Evolutionary conservation across 768 basidiomycete species (phyloP).

Genomic region (Neoboletus magnificus): DNA sequence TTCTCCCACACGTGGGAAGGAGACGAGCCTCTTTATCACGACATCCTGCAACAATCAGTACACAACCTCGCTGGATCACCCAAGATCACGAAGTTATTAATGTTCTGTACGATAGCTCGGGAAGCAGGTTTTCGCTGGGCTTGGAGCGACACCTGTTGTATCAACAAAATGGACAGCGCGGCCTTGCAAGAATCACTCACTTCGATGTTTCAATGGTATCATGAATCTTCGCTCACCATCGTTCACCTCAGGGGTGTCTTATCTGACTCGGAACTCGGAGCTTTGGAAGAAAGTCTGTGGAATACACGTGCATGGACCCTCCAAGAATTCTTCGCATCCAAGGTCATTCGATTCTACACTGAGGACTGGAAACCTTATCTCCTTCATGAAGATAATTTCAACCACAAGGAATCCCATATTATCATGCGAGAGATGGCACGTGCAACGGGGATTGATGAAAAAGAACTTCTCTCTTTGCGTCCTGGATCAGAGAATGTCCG

Average conservation of each 20-base stretch:
- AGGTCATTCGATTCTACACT: constrained; percentile 21
- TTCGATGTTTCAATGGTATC: constrained; percentile 31
- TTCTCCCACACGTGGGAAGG: constrained; percentile 24
- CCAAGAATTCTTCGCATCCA: constrained; percentile 25
- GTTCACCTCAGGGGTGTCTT: constrained; percentile 20
- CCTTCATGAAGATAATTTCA: not conserved
- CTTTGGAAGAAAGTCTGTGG: constrained; percentile 17
- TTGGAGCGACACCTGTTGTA: constrained; percentile 27
- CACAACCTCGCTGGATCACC: constrained; percentile 7
- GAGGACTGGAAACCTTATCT: constrained; percentile 25
- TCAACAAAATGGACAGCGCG: constrained; percentile 16
- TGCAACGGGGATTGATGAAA: constrained; percentile 8
- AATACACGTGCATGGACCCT: constrained; percentile 26
- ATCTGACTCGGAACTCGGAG: constrained; percentile 2
- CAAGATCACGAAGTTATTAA: constrained; percentile 11
- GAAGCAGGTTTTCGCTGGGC: constrained; percentile 20
- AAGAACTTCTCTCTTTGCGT: constrained; percentile 7
- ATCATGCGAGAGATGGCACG: constrained; percentile 22
- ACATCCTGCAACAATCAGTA: constrained; percentile 9
- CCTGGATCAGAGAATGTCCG: constrained; percentile 15
- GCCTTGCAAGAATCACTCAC: constrained; percentile 21
- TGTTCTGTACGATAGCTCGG: constrained; percentile 14
- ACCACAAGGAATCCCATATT: constrained; percentile 17
- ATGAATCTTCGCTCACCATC: constrained; percentile 22
- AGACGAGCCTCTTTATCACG: constrained; percentile 16